Evolutionary conservation across 768 basidiomycete genomes (phyloP).

Genomic region (Lentinula lateritia): DNA sequence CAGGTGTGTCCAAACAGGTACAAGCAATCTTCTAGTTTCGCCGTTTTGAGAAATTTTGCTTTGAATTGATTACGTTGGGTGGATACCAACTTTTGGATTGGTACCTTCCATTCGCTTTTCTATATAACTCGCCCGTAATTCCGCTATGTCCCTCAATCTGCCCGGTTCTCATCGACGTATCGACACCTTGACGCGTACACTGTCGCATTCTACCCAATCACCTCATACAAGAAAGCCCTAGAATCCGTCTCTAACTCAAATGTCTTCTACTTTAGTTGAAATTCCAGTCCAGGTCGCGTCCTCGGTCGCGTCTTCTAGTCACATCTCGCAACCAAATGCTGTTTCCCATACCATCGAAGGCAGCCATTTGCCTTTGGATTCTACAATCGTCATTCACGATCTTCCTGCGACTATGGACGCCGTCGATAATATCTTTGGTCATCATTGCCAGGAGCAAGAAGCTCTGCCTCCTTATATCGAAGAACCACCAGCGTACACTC

Average conservation of each 20-base stretch:
- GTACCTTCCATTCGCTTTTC: background rate
- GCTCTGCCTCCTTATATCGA: slow-evolving; percentile 5
- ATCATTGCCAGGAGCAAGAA: background rate
- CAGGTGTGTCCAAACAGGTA: background rate
- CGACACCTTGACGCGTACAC: background rate
- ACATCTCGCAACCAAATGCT: background rate
- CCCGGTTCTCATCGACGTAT: slow-evolving; percentile 8
- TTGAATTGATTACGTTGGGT: background rate
- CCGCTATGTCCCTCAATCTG: slow-evolving; percentile 4
- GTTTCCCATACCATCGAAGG: background rate
- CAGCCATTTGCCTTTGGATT: background rate
- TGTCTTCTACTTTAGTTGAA: slow-evolving; percentile 10
- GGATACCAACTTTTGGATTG: background rate
- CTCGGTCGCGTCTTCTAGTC: slow-evolving; percentile 12
- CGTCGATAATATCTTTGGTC: background rate
- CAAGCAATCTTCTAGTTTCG: background rate
- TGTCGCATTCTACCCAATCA: slow-evolving; percentile 8
- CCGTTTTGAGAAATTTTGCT: background rate
- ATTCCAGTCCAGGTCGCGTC: slow-evolving; percentile 15
- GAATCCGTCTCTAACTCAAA: slow-evolving; percentile 1
- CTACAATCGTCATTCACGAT: background rate
- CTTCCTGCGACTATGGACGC: background rate
- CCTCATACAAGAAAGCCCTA: background rate
- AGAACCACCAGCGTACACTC: slow-evolving; percentile 3
- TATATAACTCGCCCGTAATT: background rate